Evolutionary conservation across 805 yeast genomes (phyloP), one percentile per base, ranked within the genome.

Genomic region (Wickerhamomyces ciferrii): DNA sequence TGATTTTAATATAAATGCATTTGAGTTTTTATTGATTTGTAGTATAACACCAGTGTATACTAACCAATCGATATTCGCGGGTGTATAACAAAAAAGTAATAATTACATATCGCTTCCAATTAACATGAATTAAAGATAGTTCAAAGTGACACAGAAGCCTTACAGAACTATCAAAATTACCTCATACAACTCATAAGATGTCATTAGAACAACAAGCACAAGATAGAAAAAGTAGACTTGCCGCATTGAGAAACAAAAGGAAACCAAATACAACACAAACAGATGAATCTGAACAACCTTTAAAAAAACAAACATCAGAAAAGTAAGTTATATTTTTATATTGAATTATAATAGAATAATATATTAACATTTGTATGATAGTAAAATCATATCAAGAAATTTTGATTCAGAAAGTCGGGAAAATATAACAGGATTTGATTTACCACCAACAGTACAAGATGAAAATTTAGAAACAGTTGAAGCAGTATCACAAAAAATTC

Each of bases 381-480:
- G 39, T 25, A 23, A 24, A 15, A 27, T 35, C 18, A 39, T 21
- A 24, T 19, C 24, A 38, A 45, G 65, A 47, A 61, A 60, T 46
- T 61, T 53, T 36, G 54, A 61, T 34, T 46, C 40, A 3, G 53
- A 44, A 14, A 48, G 46, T 3, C 47, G 45, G 2, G 41, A 44
- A 3, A 44, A 52, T 3, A 43, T 56, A 5, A 43, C 41, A 5
- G 62, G 62, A 0, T 47, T 47, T 27, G 42, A 43, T 0, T 37
- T 45, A 1, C 60, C 62, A 2, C 63, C 65, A 3, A 55, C 63
- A 0, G 44, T 51, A 14, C 49, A 51, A 9, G 56, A 58, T 38
- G 61, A 57, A 32, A 63, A 54, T 42, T 54, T 59, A 4, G 69
- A 63, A 39, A 68, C 73, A 0, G 71, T 68, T 10, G 74, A 69